Base-by-base conservation (phyloP, 2,329 filamentous ascomycete species). In the Dichotomopilus funicola region DNA sequence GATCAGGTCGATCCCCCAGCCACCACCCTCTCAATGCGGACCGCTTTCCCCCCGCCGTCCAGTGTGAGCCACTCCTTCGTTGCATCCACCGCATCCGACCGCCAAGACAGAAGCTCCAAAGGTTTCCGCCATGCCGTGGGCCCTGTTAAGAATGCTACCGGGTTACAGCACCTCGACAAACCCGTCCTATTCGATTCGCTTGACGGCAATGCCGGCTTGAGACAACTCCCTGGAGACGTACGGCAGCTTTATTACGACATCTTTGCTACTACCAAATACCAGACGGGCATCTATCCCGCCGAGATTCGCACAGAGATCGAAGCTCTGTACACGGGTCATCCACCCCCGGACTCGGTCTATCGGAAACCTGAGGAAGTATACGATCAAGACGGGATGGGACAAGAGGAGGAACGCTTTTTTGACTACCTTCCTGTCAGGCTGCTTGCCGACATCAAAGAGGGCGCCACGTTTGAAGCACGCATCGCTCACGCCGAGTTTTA, bases 351-450 rank as follows among this genome's bases (percentile, higher is more conserved):
- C 43, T 47, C 31, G 34, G 33, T 50, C 37, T 50, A 53, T 13
- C 51, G 45, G 51, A 42, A 53, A 40, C 44, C 51, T n/a, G 51
- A 53, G 37, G 50, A n/a, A 48, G 44, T n/a, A 38, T 42, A 51
- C 49, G 41, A 45, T 37, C 11, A 36, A 33, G 49, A 51, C 40
- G 40, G 41, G 49, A 41, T 41, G 33, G 52, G 44, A 41, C 34
- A 44, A 38, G 27, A 49, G 19, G 51, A 53, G 44, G 51, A 36
- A 41, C 42, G 10, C 10, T 53, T 50, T 44, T 57, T 57, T 45
- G 51, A 54, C 51, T 57, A 51, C 51, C 51, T 57, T 31, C 55
- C 55, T 27, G 7, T 57, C 48, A 44, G 42, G 37, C 51, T 57
- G 42, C 51, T 51, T 50, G 6, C 48, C 36, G 46, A 37, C 46